Evolutionary conservation across 495 filamentous ascomycete species (phyloP).

Genomic region (Recurvomyces mirabilis): DNA sequence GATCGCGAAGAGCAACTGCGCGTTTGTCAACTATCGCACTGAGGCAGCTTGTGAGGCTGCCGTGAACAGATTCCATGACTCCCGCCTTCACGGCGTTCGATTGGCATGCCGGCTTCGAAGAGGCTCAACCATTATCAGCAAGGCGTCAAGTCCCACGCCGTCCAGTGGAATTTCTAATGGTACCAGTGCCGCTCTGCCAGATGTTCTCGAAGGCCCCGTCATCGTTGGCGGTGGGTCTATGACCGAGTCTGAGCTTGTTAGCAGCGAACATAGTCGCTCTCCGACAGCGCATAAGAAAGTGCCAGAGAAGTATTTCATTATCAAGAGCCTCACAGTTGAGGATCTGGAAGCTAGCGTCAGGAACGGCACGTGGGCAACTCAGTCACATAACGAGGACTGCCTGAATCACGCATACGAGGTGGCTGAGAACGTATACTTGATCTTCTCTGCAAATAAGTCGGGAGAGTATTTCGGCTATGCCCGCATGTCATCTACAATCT

Average conservation of each 20-base stretch:
- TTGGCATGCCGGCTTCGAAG: constrained; percentile 79
- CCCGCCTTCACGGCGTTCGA: constrained; percentile 72
- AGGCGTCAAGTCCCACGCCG: constrained; percentile 27
- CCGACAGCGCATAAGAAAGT: no score
- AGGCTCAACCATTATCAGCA: constrained; percentile 36
- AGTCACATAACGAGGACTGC: constrained; percentile 76
- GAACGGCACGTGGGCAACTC: constrained; percentile 87
- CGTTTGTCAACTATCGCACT: constrained; percentile 90
- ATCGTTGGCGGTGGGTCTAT: no score
- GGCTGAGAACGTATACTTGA: constrained; percentile 80
- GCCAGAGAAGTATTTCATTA: constrained; percentile 74
- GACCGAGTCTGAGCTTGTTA: background rate
- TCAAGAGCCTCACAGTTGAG: constrained; percentile 88
- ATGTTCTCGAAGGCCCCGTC: background rate
- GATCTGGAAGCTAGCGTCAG: constrained; percentile 83
- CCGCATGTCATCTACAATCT: constrained; percentile 78
- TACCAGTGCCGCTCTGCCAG: background rate
- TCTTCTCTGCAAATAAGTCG: constrained; percentile 97
- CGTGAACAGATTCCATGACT: constrained; percentile 79
- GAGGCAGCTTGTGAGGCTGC: constrained; percentile 67
- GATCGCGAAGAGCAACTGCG: constrained; percentile 96
- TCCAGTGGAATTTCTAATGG: background rate
- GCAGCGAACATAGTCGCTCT: background rate
- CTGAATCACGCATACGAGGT: constrained; percentile 83
- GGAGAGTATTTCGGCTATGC: constrained; percentile 97